Evolutionary conservation across 2,329 filamentous ascomycete genomes (phyloP), one percentile per base, ranked within the genome.

Genomic region (Claviceps quebecensis): DNA sequence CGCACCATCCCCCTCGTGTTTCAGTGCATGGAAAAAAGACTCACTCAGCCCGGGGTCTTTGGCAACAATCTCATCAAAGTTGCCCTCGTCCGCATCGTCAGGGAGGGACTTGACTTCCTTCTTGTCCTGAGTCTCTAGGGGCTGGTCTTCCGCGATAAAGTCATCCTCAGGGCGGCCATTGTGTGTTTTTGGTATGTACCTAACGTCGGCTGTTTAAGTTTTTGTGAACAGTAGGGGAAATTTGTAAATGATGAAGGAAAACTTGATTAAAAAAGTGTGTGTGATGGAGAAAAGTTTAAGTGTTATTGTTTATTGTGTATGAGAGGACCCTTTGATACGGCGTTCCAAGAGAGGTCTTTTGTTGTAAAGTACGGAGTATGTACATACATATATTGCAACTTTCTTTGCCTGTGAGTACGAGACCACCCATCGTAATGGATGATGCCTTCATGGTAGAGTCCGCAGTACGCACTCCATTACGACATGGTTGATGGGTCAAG

Each of bases 31-130:
- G 19, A 39, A 14, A 16, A 5, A 23, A n/a, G 8, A 45, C 51
- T n/a, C 34, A 52, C 51, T 41, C 14, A 52, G 46, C 26, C 45
- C 51, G 16, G 40, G 51, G 37, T 52, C 51, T 45, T 52, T 43
- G 14, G 19, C 14, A 13, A 52, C 51, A 5, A 44, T 36, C 7
- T 45, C 40, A 34, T 52, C 51, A 22, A 52, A 26, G 16, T 43
- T 48, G 0, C 40, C 41, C 14, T 52, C 51, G 47, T 49, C 40
- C 3, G 26, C 47, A 34, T 52, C 51, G n/a, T 52, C 51, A n/a
- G 51, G 51, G 13, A 52, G 40, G 7, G 46, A 19, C 47, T 52
- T 52, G 39, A 49, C 47, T 7, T 46, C 46, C 14, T 49, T 46
- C 16, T 48, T 34, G 36, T 46, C 51, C 16, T 7, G 45, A 13